Conservation (phyloP, 352 stramenopile genomes). For the Globisporangium lucens region DNA sequence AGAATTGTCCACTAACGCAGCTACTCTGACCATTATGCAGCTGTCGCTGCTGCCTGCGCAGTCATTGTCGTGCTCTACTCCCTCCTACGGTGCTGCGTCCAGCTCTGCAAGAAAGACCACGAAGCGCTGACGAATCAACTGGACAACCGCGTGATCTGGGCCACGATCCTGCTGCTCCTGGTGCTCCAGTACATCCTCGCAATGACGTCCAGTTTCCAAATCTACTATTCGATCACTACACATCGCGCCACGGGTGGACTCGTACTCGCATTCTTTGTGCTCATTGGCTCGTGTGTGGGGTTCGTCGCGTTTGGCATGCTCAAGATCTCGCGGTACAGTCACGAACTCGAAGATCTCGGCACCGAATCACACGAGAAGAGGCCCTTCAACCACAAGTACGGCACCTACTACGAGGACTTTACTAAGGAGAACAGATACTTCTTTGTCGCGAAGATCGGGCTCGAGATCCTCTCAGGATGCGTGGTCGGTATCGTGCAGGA, state of each 20-base stretch:
- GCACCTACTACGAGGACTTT: conserved; percentile 51
- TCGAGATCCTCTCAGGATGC: conserved; percentile 39
- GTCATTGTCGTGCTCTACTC: conserved; percentile 32
- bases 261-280: conserved; percentile 30
- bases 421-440: conserved; percentile 47
- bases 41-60: conserved; percentile 23
- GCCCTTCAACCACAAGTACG: conserved; percentile 41
- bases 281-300: conserved; percentile 28
- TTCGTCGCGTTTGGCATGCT: conserved; percentile 38
- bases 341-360: conserved; percentile 38
- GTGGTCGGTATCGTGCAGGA: conserved; percentile 34
- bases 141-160: conserved; percentile 41
- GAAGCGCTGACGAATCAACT: conserved; percentile 21
- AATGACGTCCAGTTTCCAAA: conserved; percentile 49
- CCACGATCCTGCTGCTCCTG: conserved; percentile 35
- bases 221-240: conserved; percentile 27
- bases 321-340: conserved; percentile 34
- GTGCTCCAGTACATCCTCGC: conserved; percentile 43
- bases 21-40: background rate
- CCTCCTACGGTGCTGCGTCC: conserved; percentile 25
- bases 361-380: conserved; percentile 36
- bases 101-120: conserved; percentile 20
- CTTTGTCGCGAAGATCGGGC: conserved; percentile 41
- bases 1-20: background rate
- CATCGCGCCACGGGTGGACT: conserved; percentile 19